phyloP scores from a whole-genome alignment of 805 yeast genomes.

The Wickerhamiella galacta region DNA sequence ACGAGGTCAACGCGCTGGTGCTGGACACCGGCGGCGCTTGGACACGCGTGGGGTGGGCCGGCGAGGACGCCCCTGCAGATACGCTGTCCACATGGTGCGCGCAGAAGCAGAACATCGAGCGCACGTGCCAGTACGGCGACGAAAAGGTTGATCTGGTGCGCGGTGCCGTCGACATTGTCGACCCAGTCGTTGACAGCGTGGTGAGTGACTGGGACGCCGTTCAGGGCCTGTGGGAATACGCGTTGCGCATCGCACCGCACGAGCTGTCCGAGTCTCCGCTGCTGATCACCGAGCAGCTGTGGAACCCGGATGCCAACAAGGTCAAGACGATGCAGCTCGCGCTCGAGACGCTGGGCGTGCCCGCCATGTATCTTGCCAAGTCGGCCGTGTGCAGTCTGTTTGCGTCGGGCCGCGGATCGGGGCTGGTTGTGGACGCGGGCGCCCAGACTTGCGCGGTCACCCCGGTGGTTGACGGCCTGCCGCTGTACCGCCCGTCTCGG shows the following conservation, averaged over 20 bases:
- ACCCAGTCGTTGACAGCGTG: constrained; percentile 13
- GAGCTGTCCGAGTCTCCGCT: constrained; percentile 56
- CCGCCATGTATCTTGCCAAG: constrained; percentile 68
- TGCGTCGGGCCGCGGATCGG: constrained; percentile 75
- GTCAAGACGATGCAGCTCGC: constrained; percentile 52
- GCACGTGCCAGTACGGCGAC: constrained; percentile 12
- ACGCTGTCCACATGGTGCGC: constrained; percentile 22
- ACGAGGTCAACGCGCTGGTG: constrained; percentile 82
- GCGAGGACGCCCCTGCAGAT: constrained; percentile 72
- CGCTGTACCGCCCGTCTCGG: constrained; percentile 36
- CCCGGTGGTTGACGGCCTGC: constrained; percentile 16
- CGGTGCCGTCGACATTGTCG: constrained; percentile 7
- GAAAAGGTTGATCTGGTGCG: constrained; percentile 9
- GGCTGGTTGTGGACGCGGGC: constrained; percentile 74
- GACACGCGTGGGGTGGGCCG: constrained; percentile 82
- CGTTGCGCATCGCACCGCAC: constrained; percentile 36
- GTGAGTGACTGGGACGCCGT: constrained; percentile 72
- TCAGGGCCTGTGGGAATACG: constrained; percentile 49
- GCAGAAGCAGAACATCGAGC: not conserved
- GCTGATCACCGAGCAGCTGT: constrained; percentile 70
- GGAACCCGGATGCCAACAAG: constrained; percentile 58
- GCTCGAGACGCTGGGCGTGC: constrained; percentile 51
- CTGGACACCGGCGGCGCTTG: constrained; percentile 77
- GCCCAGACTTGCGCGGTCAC: constrained; percentile 63
- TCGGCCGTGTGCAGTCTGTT: constrained; percentile 80